Percentiles rank a stretch among this genome's conserved stretches.
These are phyloP conservation scores for Decorospora gaudefroyi DNA, from an alignment of 2,329 filamentous ascomycete genomes.

Conservation along the genomic window DNA sequence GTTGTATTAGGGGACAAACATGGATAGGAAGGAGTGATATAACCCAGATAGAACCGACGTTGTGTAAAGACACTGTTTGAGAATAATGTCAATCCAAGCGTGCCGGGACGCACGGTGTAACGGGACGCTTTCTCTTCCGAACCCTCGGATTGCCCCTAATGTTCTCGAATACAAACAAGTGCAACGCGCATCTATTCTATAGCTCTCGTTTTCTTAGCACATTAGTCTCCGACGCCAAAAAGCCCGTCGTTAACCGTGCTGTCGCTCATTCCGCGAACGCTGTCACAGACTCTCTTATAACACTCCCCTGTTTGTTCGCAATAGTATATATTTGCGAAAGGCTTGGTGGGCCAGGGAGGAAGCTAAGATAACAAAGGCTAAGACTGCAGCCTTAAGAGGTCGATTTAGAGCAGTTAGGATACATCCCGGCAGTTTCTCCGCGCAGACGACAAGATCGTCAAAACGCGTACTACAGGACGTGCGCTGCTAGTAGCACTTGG, in stretches of 20 bases:
- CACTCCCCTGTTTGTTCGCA: neutral
- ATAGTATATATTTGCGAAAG: neutral
- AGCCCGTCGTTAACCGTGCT: neutral
- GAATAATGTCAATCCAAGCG: no score
- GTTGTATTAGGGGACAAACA: no score
- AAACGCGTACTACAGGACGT: neutral
- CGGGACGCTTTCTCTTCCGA: no score
- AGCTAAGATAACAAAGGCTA: neutral
- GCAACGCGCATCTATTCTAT: no score
- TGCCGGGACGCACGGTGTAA: no score
- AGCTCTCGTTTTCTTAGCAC: no score
- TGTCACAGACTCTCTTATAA: neutral
- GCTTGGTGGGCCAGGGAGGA: neutral
- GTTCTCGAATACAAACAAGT: no score
- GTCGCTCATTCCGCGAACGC: slow-evolving; percentile 1
- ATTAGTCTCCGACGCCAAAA: neutral
- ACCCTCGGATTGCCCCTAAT: no score
- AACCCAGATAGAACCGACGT: no score
- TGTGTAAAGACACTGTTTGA: no score
- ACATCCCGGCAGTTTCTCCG: neutral
- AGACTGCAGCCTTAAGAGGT: neutral
- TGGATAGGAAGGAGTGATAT: no score
- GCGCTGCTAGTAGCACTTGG: neutral
- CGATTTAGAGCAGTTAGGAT: neutral
- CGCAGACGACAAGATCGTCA: neutral